A percentile compares a stretch with the other conserved stretches of the same genome.
phyloP scores from a whole-genome alignment of 306 rosid species.

The Cucurbita pepo region DNA sequence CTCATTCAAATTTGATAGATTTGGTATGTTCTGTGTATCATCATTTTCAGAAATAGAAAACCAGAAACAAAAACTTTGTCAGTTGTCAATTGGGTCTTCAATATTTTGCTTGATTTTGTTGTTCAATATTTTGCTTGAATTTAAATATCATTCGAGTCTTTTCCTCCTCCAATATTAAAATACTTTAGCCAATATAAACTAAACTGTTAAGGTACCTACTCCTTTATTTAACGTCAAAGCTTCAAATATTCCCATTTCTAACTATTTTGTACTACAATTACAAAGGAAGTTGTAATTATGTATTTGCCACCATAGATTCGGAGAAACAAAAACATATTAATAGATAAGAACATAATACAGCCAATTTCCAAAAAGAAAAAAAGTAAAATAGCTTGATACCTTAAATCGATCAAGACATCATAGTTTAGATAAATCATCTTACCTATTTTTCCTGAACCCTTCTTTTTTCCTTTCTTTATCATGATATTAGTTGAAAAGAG shows the following conservation, averaged over 20 bases:
- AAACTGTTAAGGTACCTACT: not conserved
- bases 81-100: not conserved
- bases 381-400: not conserved
- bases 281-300: not conserved
- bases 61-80: not conserved
- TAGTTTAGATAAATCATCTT: not conserved
- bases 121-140: not conserved
- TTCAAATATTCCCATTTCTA: not conserved
- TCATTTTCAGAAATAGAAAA: not conserved
- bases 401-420: not conserved
- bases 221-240: not conserved
- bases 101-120: not conserved
- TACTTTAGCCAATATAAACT: not conserved
- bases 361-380: not conserved
- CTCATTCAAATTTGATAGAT: not conserved
- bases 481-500: conserved; percentile 5
- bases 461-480: not conserved
- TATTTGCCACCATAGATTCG: not conserved
- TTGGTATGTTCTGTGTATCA: not conserved
- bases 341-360: not conserved
- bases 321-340: not conserved
- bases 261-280: not conserved
- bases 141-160: not conserved
- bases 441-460: too few relatives aligned
- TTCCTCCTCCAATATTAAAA: not conserved